These are phyloP conservation scores for Hansenula lynferdii DNA, from an alignment of 1,139 yeast species.

Conservation along the genomic window DNA sequence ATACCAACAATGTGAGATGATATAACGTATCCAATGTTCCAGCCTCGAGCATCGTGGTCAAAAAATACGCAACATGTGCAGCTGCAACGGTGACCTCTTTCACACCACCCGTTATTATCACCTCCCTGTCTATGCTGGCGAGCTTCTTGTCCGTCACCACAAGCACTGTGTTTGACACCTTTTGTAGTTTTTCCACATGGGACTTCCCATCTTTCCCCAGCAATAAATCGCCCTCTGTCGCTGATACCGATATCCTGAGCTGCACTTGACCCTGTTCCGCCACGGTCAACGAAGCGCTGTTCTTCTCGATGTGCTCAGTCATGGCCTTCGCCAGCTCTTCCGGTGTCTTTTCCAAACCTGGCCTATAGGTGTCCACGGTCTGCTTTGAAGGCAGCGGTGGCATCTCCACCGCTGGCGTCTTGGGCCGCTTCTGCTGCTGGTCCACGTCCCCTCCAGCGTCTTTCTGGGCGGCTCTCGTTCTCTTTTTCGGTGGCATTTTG, in stretches of 20 bases:
- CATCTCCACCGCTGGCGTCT: neutral
- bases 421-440: neutral
- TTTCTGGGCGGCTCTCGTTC: constrained; percentile 15
- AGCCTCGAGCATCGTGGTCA: constrained; percentile 1
- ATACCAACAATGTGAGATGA: constrained; percentile 6
- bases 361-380: constrained; percentile 6
- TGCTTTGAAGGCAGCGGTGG: constrained; percentile 4
- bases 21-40: constrained; percentile 1
- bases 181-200: constrained; percentile 4
- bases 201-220: constrained; percentile 6
- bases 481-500: constrained; percentile 25
- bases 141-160: constrained; percentile 7
- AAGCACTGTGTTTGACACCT: constrained; percentile 4
- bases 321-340: constrained; percentile 1
- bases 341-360: neutral
- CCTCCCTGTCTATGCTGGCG: constrained; percentile 12
- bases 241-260: constrained; percentile 5
- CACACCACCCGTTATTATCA: constrained; percentile 7
- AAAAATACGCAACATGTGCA: constrained; percentile 1
- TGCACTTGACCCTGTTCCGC: neutral
- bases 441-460: constrained; percentile 8
- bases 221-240: constrained; percentile 10
- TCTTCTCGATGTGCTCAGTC: neutral
- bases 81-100: constrained; percentile 2
- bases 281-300: neutral